Base-by-base conservation (phyloP, 2,329 filamentous ascomycete genomes). In the Trichophyton mentagrophytes region DNA sequence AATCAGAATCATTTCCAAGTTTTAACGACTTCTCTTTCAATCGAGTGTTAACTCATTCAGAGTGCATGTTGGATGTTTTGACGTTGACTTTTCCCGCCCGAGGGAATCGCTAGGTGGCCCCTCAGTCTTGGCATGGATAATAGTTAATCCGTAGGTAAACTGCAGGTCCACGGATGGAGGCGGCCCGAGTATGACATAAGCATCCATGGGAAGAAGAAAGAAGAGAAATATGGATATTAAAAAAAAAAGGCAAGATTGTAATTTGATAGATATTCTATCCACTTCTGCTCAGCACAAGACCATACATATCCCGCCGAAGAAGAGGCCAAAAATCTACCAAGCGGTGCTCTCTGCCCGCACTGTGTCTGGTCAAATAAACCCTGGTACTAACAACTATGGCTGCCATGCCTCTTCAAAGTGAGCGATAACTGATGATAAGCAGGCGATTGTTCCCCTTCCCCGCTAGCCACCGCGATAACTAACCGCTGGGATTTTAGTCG, bases 401-500 rank as follows among this genome's bases (percentile, higher is more conserved):
- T 11, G 11, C 33, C 33, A 38, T 38, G 11, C 20, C 9, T 8
- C 30, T 57, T 20, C 30, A 38, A 57, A 15, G 55, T 57, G 38
- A 38, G 55, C 11, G 33, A 38, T 38, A 38, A 38, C 11, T 9
- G 9, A 9, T 11, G 33, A 57, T 25, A 57, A 25, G 20, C 9
- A 13, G 1, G 11, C 11, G 6, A 13, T 40, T 25, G n/a, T 38
- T 36, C 11, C 25, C 22, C 15, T 30, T n/a, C 55, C 55, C 11
- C 25, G 51, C 17, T 13, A 9, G 3, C 3, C 33, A 38, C 55
- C 40, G 25, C 15, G 15, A 22, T 30, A 40, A 7, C 30, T 57
- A n/a, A 57, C 55, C 3, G n/a, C 55, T n/a, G 61, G 56, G 11
- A 44, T 60, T 15, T 11, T 42, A 64, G 63, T 44, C 20, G 42